phyloP scores from a whole-genome alignment of 345 rosid genomes.

The Camelina neglecta region DNA sequence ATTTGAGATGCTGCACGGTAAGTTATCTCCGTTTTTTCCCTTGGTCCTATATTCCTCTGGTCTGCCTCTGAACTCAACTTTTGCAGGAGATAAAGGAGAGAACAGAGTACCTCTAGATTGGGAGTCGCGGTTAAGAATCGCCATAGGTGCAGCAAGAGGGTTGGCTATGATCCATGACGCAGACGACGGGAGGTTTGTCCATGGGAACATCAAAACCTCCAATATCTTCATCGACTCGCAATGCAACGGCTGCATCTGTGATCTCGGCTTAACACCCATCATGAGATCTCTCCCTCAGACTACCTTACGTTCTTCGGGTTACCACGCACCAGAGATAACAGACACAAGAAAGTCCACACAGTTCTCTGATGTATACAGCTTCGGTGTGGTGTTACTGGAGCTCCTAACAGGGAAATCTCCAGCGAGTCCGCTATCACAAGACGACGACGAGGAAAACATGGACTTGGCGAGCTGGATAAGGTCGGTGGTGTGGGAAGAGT shows the following conservation, averaged over 20 bases:
- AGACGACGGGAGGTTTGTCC: conserved; percentile 44
- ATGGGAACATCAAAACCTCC: conserved; percentile 75
- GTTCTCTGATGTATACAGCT: conserved; percentile 76
- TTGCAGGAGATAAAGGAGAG: conserved; percentile 45
- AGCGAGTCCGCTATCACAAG: conserved; percentile 50
- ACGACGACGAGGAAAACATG: conserved; percentile 44
- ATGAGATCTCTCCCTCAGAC: conserved; percentile 53
- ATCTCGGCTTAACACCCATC: conserved; percentile 57
- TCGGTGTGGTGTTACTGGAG: conserved; percentile 78
- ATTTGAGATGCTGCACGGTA: conserved; percentile 63
- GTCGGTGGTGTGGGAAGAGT: conserved; percentile 75
- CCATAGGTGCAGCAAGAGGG: conserved; percentile 62
- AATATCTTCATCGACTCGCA: conserved; percentile 59
- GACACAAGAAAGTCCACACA: conserved; percentile 61
- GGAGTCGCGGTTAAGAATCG: conserved; percentile 66
- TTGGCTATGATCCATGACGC: conserved; percentile 58
- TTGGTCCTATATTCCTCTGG: not conserved
- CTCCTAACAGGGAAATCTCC: conserved; percentile 80
- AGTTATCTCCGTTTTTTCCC: not conserved
- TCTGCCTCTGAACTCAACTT: conserved; percentile 8
- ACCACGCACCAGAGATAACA: conserved; percentile 68
- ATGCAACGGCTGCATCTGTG: conserved; percentile 61
- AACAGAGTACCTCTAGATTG: conserved; percentile 57
- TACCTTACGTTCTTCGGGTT: conserved; percentile 52
- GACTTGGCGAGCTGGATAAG: conserved; percentile 81